Evolutionary conservation across 1,284 basidiomycete species (phyloP).

Genomic region (Pseudozyma flocculosa): DNA sequence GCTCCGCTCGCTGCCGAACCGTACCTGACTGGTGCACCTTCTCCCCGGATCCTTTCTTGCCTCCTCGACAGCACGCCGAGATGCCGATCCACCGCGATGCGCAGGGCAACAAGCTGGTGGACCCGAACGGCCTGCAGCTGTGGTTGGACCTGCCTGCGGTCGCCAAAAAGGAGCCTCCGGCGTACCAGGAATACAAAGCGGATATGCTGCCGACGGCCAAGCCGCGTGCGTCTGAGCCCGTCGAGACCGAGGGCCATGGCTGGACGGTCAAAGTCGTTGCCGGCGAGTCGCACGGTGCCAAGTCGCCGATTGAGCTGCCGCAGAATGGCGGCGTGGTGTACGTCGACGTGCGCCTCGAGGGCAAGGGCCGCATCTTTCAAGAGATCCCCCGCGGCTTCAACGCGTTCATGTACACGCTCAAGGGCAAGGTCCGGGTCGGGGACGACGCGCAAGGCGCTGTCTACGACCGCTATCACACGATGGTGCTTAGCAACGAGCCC

Average conservation of each 20-base stretch:
- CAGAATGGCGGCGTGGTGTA: conserved; percentile 81
- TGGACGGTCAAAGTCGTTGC: conserved; percentile 77
- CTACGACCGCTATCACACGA: conserved; percentile 71
- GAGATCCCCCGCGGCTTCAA: conserved; percentile 67
- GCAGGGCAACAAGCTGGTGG: conserved; percentile 62
- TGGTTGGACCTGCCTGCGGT: conserved; percentile 90
- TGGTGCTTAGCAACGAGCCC: conserved; percentile 63
- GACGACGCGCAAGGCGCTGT: conserved; percentile 39
- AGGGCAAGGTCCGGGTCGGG: conserved; percentile 63
- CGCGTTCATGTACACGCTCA: conserved; percentile 58
- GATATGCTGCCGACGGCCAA: conserved; percentile 56
- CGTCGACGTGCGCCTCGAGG: conserved; percentile 74
- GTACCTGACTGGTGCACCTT: conserved; percentile 1
- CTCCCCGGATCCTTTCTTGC: neutral
- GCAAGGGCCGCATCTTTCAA: conserved; percentile 75
- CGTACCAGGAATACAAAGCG: conserved; percentile 62
- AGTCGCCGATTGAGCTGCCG: conserved; percentile 82
- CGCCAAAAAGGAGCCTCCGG: conserved; percentile 73
- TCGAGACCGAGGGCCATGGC: conserved; percentile 70
- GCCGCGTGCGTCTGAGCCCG: conserved; percentile 72
- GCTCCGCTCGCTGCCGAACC: neutral
- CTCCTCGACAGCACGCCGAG: conserved; percentile 56
- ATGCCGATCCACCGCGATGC: conserved; percentile 79
- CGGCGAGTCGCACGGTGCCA: conserved; percentile 79
- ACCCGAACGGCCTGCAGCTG: conserved; percentile 78